Percentiles rank a stretch among this genome's conserved stretches.
These are phyloP conservation scores for Babesia bigemina DNA, from an alignment of 169 alveolate genomes.

Conservation along the genomic window DNA sequence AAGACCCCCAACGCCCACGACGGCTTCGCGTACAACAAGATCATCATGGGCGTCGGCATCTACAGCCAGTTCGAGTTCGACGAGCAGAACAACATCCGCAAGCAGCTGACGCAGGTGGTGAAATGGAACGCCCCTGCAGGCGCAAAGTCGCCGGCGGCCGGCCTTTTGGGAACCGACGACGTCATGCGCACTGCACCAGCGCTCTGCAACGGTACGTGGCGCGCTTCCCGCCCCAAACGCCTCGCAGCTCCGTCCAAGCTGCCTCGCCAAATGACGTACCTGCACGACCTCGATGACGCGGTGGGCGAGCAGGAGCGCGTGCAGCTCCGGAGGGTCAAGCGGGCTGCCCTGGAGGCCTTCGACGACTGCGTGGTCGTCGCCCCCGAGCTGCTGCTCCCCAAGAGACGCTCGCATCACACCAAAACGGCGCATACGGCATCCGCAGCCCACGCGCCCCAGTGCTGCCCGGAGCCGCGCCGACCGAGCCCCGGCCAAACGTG, in stretches of 20 bases:
- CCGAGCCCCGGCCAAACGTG: neutral
- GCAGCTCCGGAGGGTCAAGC: neutral
- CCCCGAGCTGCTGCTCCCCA: neutral
- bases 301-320: neutral
- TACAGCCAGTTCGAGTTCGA: constrained; percentile 67
- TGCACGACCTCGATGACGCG: constrained; percentile 5
- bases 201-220: constrained; percentile 11
- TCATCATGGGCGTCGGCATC: constrained; percentile 62
- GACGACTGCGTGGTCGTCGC: constrained; percentile 4
- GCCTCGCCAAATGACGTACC: neutral
- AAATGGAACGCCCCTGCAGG: constrained; percentile 16
- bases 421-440: too few species aligned
- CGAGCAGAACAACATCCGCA: constrained; percentile 38
- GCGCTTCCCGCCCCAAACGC: neutral
- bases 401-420: neutral
- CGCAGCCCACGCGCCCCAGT: neutral
- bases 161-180: neutral
- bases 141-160: neutral
- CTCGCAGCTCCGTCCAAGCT: neutral
- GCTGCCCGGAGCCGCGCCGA: neutral
- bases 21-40: constrained; percentile 45
- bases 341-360: neutral
- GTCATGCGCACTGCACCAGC: neutral
- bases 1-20: constrained; percentile 56
- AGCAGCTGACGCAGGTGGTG: constrained; percentile 35